phyloP scores from a whole-genome alignment of 306 rosid genomes.

The Dalbergia cultrata region DNA sequence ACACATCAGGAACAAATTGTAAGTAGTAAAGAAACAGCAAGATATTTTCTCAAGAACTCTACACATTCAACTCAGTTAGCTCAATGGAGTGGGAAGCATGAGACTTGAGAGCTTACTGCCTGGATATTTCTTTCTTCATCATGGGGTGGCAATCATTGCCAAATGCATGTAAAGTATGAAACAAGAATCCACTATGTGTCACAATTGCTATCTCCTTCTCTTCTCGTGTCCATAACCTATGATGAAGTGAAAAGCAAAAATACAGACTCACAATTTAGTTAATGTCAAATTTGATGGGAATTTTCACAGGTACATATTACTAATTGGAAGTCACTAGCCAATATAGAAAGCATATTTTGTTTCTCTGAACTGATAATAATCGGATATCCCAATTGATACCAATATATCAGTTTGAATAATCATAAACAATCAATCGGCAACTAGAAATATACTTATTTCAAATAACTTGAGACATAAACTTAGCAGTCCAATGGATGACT shows the following conservation, averaged over 20 bases:
- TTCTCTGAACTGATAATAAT: conserved; percentile 1
- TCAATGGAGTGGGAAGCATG: conserved; percentile 23
- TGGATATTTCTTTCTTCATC: conserved; percentile 80
- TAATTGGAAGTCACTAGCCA: conserved; percentile 2
- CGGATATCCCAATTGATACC: neutral
- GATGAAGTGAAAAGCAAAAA: conserved; percentile 36
- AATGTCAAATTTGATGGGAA: conserved; percentile 1
- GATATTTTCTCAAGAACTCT: neutral
- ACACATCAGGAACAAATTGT: neutral
- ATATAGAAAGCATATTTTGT: neutral
- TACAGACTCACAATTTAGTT: neutral
- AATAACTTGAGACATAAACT: neutral
- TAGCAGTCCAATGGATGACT: conserved; percentile 15
- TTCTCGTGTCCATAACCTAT: conserved; percentile 82
- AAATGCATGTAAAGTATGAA: conserved; percentile 62
- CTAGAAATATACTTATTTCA: conserved; percentile 13
- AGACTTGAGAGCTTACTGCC: conserved; percentile 61
- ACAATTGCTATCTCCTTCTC: conserved; percentile 94
- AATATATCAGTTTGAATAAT: conserved; percentile 6
- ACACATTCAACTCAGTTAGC: conserved; percentile 27
- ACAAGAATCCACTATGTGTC: conserved; percentile 88
- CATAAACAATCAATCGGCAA: conserved; percentile 17
- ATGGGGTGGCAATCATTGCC: conserved; percentile 81
- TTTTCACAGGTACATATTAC: conserved; percentile 27
- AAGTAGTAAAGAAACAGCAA: conserved; percentile 2